phyloP scores from a whole-genome alignment of 2,329 filamentous ascomycete genomes.

The Lachnellula subtilissima region DNA sequence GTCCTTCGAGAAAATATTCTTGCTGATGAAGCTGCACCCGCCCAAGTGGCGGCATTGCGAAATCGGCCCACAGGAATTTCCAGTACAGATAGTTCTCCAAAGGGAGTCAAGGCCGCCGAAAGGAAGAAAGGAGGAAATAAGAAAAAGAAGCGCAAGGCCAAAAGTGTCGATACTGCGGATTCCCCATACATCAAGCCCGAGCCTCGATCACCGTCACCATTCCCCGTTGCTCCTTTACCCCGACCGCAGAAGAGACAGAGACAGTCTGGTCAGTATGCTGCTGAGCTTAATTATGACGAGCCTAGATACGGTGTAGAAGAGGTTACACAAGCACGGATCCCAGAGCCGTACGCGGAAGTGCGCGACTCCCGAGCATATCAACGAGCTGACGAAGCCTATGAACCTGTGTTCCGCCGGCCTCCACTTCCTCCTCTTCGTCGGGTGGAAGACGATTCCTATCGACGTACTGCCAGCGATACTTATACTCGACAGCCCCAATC shows the following conservation, averaged over 20 bases:
- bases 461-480: conserved; percentile 17
- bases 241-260: conserved; percentile 55
- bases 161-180: conserved; percentile 38
- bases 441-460: conserved; percentile 25
- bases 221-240: conserved; percentile 47
- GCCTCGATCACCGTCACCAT: conserved; percentile 58
- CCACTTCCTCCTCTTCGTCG: conserved; percentile 23
- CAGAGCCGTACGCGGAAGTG: conserved; percentile 19
- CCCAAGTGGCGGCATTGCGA: conserved; percentile 55
- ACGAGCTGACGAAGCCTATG: conserved; percentile 21
- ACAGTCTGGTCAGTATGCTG: conserved; percentile 40
- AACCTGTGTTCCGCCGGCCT: conserved; percentile 20
- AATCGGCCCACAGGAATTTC: conserved; percentile 42
- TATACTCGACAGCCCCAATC: conserved; percentile 25
- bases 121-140: conserved; percentile 49
- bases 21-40: conserved; percentile 34
- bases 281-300: conserved; percentile 41
- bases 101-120: conserved; percentile 42
- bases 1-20: conserved; percentile 23
- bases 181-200: conserved; percentile 59
- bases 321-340: conserved; percentile 12
- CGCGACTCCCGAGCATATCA: conserved; percentile 19
- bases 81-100: conserved; percentile 58
- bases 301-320: conserved; percentile 38
- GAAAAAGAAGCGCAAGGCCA: conserved; percentile 47